Evolutionary conservation across 2,329 filamentous ascomycete genomes (phyloP).

Genomic region (Cladosporium sp.): DNA sequence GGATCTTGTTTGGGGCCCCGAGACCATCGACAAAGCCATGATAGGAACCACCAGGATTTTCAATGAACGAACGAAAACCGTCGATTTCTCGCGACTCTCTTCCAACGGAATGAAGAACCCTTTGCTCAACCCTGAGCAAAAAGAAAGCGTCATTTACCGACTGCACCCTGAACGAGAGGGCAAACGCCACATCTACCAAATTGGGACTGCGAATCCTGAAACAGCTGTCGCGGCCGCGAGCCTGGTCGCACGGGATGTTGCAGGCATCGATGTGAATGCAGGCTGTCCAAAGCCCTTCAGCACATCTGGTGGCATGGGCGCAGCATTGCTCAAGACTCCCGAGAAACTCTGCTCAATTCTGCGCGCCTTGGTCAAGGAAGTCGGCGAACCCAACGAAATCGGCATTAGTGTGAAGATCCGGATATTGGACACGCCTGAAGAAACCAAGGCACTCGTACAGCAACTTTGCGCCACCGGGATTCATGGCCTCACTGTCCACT

Average conservation of each 20-base stretch:
- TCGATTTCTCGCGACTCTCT: constrained; percentile 78
- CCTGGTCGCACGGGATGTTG: constrained; percentile 80
- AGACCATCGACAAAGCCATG: constrained; percentile 88
- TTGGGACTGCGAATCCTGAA: constrained; percentile 80
- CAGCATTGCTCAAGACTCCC: constrained; percentile 78
- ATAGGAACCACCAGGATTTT: constrained; percentile 77
- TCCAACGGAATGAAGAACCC: constrained; percentile 65
- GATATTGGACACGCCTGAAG: constrained; percentile 69
- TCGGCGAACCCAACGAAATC: constrained; percentile 74
- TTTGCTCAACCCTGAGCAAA: constrained; percentile 46
- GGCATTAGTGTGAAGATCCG: constrained; percentile 97
- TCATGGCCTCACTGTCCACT: constrained; percentile 87
- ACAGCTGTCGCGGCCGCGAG: constrained; percentile 79
- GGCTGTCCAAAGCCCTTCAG: constrained; percentile 98
- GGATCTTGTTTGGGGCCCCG: constrained; percentile 95
- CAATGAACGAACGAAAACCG: constrained; percentile 70
- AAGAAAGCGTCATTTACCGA: constrained; percentile 71
- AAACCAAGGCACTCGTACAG: constrained; percentile 73
- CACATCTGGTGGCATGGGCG: constrained; percentile 91
- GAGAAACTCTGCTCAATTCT: constrained; percentile 81
- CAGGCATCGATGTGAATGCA: constrained; percentile 93
- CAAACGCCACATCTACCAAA: constrained; percentile 77
- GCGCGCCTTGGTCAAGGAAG: constrained; percentile 72
- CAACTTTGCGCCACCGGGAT: constrained; percentile 83
- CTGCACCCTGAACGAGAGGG: constrained; percentile 75